Base-by-base conservation (phyloP, 371 early-diverging fungal genomes). In the Mortierella sp. region DNA sequence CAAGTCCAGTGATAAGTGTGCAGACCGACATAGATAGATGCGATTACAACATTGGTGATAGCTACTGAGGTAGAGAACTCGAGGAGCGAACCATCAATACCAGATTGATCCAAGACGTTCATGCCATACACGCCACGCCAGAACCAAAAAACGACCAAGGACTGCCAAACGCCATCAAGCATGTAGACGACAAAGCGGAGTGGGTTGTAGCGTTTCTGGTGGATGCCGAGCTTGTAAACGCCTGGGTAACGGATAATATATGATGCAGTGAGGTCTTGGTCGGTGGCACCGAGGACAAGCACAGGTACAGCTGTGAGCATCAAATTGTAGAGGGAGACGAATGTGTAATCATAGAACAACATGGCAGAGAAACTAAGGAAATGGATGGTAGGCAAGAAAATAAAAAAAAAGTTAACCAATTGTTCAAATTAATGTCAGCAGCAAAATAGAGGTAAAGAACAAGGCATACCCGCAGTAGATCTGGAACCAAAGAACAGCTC, bases 311-410 rank as follows among this genome's bases (percentile, higher is more conserved):
- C 88, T 0, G 96, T 94, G 61, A 94, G 90, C 49, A 95, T 85
- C 70, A 95, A 72, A 71, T 95, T 95, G 82, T 94, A 96, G 19
- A 93, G 85, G 64, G 93, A 91, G 34, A 95, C 86, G 70, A 91
- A 93, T 19, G 93, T 91, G 75, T 95, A 96, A 61, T 97, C 96
- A 68, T 94, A 96, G 72, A 96, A 93, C 64, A 95, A 82, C 67
- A 90, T 93, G 26, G 93, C 96, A 3, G 96, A 94, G 84, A 91
- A 92, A 22, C 86, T 86, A 82, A n/a, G 22, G 28, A 5, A 53
- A 19, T 53, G 23, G 10, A 53, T 9, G 6, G 13, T 13, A 40
- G 13, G 13, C 9, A 40, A 51, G 53, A 51, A 10, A 15, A 57
- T 3, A 31, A 54, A 35, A 67, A 19, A 26, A 43, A 55, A 2